Evolutionary conservation across 768 basidiomycete species (phyloP), one percentile per base, ranked within the genome.

Genomic region (Astraeus odoratus): DNA sequence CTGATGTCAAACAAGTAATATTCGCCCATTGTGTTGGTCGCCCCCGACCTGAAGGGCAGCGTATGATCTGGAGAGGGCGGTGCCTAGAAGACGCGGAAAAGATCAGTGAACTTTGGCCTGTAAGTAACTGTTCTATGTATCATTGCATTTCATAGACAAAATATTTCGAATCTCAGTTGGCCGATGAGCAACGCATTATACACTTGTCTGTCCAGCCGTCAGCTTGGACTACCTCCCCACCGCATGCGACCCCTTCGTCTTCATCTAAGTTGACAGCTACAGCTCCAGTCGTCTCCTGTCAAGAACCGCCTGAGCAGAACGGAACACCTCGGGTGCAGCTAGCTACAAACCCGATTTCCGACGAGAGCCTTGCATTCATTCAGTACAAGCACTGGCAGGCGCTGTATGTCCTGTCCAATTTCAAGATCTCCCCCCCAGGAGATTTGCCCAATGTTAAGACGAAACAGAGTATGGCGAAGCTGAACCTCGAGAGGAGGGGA

Each of bases 161-260:
- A 45, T 30, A 29, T 27, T 36, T 25, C 12, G 8, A 35, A 48
- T 29, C 53, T 27, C 56, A 86, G 85, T 66, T 67, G 35, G 61
- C 66, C 31, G 74, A 75, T 44, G 81, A 82, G 42, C 71, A 76
- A 20, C 76, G 74, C 34, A 70, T 80, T 45, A 68, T 89, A 34
- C 87, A 88, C 63, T 70, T 90, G 18, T 81, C 85, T 12, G 86
- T 90, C n/a, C 81, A 83, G 57, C 82, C 84, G 19, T 83, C 82
- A 22, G 82, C 82, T 43, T 90, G 87, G 87, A 70, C 72, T 31
- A 64, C 71, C 19, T 50, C 63, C 10, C 81, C 83, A 22, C 81
- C 58, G 24, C 51, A 61, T 1, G 44, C 59, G 41, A 25, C 55
- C 13, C 34, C 57, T 31, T 39, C 53, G 8, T 20, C 47, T 26